Conservation (phyloP, 1,284 basidiomycete species). For the Trametes versicolor region DNA sequence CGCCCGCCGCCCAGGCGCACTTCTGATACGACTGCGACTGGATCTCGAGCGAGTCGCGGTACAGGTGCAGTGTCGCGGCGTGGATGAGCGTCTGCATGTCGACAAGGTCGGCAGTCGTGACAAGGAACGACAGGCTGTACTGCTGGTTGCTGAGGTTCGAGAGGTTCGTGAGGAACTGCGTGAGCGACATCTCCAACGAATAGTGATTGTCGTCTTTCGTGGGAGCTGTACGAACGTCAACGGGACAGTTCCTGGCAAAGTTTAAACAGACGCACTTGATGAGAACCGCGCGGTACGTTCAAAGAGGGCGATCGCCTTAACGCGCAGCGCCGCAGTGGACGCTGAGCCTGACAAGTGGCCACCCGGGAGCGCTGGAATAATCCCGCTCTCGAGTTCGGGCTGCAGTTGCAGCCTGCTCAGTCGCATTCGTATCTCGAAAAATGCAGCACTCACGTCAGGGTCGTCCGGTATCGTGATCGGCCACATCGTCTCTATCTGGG, state of each 20-base stretch:
- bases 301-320: constrained; percentile 59
- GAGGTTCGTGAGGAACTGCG: constrained; percentile 52
- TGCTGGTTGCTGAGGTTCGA: constrained; percentile 50
- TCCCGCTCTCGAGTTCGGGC: constrained; percentile 22
- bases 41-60: constrained; percentile 49
- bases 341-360: constrained; percentile 32
- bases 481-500: constrained; percentile 62
- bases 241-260: background rate
- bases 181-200: constrained; percentile 53
- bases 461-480: constrained; percentile 47
- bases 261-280: constrained; percentile 45
- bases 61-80: constrained; percentile 60
- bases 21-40: constrained; percentile 45
- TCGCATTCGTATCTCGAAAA: background rate
- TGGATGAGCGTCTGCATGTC: constrained; percentile 60
- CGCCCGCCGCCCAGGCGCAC: constrained; percentile 55
- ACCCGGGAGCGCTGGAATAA: constrained; percentile 21
- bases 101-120: constrained; percentile 53
- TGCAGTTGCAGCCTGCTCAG: constrained; percentile 1
- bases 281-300: constrained; percentile 59
- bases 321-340: constrained; percentile 49
- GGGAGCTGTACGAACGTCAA: constrained; percentile 29
- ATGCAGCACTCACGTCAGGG: constrained; percentile 25
- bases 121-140: constrained; percentile 41
- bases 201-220: constrained; percentile 46